Evolutionary conservation across 176 grass and related monocot species (phyloP), one percentile per base, ranked within the genome.

Genomic region (Secale cereale): DNA sequence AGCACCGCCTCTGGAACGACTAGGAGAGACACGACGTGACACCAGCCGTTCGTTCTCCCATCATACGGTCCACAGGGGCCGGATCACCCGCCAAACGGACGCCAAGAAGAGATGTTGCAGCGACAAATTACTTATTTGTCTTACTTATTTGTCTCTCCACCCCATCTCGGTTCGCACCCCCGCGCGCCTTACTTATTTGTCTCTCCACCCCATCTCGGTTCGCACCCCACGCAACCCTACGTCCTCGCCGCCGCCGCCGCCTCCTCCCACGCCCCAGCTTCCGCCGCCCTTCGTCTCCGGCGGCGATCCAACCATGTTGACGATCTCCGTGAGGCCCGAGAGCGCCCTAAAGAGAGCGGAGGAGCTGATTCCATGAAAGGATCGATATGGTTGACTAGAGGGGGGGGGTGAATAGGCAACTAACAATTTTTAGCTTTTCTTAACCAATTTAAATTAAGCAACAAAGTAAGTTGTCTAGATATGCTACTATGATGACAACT

Each of bases 261-360:
- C 82, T 78, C 40, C 69, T 4, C 13, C 28, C 17, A 73, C 54
- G 29, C 67, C 22, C 62, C 11, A 27, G 10, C 52, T 56, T 22
- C 52, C 52, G 52, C 12, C 88, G 52, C 36, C 65, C n/a, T 0
- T 54, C 19, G 88, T 68, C 46, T 20, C 60, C 76, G 85, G 89
- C 80, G 89, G 43, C 23, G 29, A 56, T 77, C 16, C 71, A 37
- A 89, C 57, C 70, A 99, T 99, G 97, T 82, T 91, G 27, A 99
- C 93, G 19, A 56, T 22, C 46, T 92, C 96, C 78, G 93, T 82
- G 8, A 96, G 92, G 76, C 97, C 93, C n/a, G 93, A 99, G 89
- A 99, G 96, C 76, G 97, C 93, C 48, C 82, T 99, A 8, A 99
- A 96, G 91, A 87, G 91, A 57, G 93, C 89, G 23, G 97, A 99